Base-by-base conservation (phyloP, 202 grass and related monocot species). In the Saccharum hybrid region DNA sequence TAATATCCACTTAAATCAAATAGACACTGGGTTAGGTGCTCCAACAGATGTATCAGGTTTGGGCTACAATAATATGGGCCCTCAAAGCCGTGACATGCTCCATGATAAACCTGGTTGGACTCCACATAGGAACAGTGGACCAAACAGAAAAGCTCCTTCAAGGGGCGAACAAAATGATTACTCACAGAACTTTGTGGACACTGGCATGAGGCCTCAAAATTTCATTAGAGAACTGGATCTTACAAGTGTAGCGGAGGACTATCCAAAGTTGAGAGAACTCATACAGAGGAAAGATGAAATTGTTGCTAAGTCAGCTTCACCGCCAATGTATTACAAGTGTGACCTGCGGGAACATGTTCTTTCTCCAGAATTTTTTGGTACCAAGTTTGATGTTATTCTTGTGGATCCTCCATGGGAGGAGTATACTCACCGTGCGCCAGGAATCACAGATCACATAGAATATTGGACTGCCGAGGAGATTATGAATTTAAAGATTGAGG, bases 361-460 rank as follows among this genome's bases (percentile, higher is more conserved):
- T 70, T 91, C 90, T 83, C 93, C 93, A 74, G 93, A 96, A 63
- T 98, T 93, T 86, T 98, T 98, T 79, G 96, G 96, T 59, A 93
- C 91, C 8, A 98, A 98, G 71, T 98, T 95, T 15, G 92, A 98
- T 89, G 96, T 95, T 71, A 98, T 98, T 90, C 96, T 95, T 81
- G 92, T 98, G 83, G 96, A 98, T 88, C 96, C 96, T 83, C 92
- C 96, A 38, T 98, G 96, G 96, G 96, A 98, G 81, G 92, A 98
- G 38, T 98, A 98, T 85, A 86, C 88, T 63, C 96, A 95, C 70
- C 92, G 92, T 18, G 92, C 96, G 21, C 96, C 92, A 72, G 92
- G 96, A 45, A 93, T 98, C 72, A 98, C 92, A 62, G 96, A 98
- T 75, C 89, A 95, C 77, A 80, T 98, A 76, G 96, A 93, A 71